A percentile compares a stretch with the other conserved stretches of the same genome.
These are phyloP conservation scores for Trichoderma koningii DNA, from an alignment of 2,329 filamentous ascomycete species.

Conservation along the genomic window DNA sequence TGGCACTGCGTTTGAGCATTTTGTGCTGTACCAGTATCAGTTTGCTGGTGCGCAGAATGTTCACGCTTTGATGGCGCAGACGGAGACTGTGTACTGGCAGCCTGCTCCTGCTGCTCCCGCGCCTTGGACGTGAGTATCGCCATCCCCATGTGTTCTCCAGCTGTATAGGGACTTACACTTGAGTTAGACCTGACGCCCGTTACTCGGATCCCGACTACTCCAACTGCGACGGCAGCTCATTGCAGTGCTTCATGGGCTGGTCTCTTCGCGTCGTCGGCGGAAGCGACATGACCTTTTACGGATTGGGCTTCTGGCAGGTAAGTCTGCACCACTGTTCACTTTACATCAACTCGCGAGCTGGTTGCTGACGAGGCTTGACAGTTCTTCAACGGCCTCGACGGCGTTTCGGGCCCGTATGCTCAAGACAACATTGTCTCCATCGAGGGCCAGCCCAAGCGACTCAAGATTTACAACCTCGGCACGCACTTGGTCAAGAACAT, in stretches of 20 bases:
- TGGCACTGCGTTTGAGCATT: constrained; percentile 55
- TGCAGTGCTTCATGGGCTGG: constrained; percentile 27
- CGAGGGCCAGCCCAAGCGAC: constrained; percentile 19
- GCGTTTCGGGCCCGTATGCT: constrained; percentile 27
- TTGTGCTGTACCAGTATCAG: constrained; percentile 56
- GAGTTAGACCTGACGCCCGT: constrained; percentile 23
- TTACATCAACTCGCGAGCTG: not conserved
- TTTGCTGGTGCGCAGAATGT: constrained; percentile 48
- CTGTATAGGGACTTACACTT: not conserved
- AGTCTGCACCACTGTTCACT: not conserved
- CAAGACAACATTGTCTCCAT: constrained; percentile 30
- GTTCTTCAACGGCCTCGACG: constrained; percentile 29
- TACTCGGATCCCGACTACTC: constrained; percentile 32
- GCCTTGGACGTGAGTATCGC: constrained; percentile 40
- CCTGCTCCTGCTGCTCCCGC: constrained; percentile 39
- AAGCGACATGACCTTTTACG: constrained; percentile 25
- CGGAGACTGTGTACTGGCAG: constrained; percentile 50
- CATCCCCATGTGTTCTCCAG: not conserved
- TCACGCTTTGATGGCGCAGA: constrained; percentile 48
- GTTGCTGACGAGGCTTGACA: constrained; percentile 4
- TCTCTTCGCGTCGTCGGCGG: constrained; percentile 26
- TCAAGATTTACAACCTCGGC: constrained; percentile 29
- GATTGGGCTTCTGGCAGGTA: constrained; percentile 26
- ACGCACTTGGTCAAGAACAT: constrained; percentile 29
- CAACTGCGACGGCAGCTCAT: constrained; percentile 29